Base-by-base conservation (phyloP, 1,284 basidiomycete genomes). In the Ustilago shanxiensis region DNA sequence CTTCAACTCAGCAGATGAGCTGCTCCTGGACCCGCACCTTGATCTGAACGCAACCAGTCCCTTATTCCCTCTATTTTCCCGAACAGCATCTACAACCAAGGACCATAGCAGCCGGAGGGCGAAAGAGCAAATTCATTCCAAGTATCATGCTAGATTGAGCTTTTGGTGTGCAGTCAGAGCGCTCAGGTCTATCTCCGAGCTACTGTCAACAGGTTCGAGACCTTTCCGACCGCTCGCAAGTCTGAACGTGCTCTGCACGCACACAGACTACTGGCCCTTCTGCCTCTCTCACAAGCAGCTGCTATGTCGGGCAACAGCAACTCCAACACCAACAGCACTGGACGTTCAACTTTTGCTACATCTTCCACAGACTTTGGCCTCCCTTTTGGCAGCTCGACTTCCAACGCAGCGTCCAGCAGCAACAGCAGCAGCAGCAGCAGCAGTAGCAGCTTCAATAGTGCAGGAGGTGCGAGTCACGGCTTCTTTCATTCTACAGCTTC, bases 321-420 rank as follows among this genome's bases (percentile, higher is more conserved):
- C 16, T 31, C 31, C 35, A 51, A 52, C 29, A 55, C 2, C 29
- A 45, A 16, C 28, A 45, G 37, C 33, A 49, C 60, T n/a, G 41
- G 50, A 20, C 49, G 70, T 20, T 53, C 64, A 3, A 52, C 64
- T 14, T 77, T 77, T 31, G 54, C 64, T 3, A 73, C 75, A 18
- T 73, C 71, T 44, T 72, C 66, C 3, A 45, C 75, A 55, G 75
- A 78, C 62, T 78, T 78, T 71, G 71, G 67, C 10, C 72, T 78
- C 1, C 67, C 71, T 9, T 66, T 68, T 20, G 64, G 66, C 64
- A 29, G 28, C 45, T 45, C 31, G 6, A 11, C 56, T 9, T 16
- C 47, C 22, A 49, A 14, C 14, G 14, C 26, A 26, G 47, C 47
- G 14, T 26, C 47, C 24, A 26, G 24, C 24, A 49, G 47, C 47